Base-by-base conservation (phyloP, 176 grass and related monocot species). In the Puya raimondii region DNA sequence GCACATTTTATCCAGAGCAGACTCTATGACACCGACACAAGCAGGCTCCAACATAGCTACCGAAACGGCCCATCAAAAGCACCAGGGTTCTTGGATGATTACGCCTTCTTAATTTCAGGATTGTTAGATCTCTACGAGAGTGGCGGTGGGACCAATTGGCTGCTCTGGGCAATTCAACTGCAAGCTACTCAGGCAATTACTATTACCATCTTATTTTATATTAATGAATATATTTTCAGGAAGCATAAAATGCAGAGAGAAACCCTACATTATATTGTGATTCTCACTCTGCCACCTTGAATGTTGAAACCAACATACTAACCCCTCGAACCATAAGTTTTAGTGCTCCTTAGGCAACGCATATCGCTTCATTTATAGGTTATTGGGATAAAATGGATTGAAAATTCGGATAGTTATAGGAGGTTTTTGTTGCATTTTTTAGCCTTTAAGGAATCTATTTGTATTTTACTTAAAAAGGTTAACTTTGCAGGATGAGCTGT, bases 81-180 rank as follows among this genome's bases (percentile, higher is more conserved):
- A 69, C 94, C 94, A 56, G 89, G 94, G 21, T 97, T 97, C 79
- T 88, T 97, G 76, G 89, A 97, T 81, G 94, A 97, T 77, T 97
- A 97, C 72, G 86, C 94, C n/a, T 97, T 92, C 63, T 78, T 92
- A 53, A 90, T 97, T 49, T 81, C 76, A 51, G 94, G 86, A 50
- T 83, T 97, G 76, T 74, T 97, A 25, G 94, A 92, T 85, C 86
- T 97, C 65, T 97, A 78, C 3, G 94, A 92, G 70, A 92, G 71
- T 85, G 89, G 94, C 79, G 94, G 94, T 74, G 83, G 78, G 72
- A 81, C 70, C 29, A 71, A 90, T 73, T 97, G 89, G 89, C 78
- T 97, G 71, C 59, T 76, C 11, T 97, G 94, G 89, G 94, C 89
- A 76, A 48, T 82, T 23, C 74, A 90, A 70, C 69, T 93, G 67